Percentiles rank a stretch among this genome's conserved stretches.
phyloP scores from a whole-genome alignment of 345 rosid genomes.

The Erucastrum elatum region DNA sequence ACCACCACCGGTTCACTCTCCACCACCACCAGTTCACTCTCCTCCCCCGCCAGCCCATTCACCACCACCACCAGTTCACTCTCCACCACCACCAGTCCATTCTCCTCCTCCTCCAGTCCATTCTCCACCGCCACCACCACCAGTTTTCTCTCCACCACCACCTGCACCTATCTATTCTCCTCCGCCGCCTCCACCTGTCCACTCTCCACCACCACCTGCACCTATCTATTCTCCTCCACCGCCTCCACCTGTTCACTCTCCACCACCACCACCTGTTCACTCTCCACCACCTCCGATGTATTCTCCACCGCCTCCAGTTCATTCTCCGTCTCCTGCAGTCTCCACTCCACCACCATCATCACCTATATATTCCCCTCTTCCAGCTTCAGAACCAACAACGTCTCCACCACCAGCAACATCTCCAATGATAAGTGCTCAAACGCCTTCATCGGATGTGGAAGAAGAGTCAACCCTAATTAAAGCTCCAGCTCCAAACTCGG shows the following conservation, averaged over 20 bases:
- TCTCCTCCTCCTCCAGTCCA: background rate
- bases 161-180: background rate
- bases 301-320: background rate
- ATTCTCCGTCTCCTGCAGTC: background rate
- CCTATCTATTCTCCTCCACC: background rate
- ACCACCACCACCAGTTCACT: background rate
- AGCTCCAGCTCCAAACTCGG: conserved; percentile 39
- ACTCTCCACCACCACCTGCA: background rate
- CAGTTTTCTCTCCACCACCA: background rate
- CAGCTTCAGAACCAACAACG: background rate
- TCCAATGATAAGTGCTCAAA: background rate
- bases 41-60: background rate
- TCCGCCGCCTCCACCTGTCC: background rate
- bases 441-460: conserved; percentile 25
- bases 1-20: background rate
- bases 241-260: background rate
- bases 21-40: background rate
- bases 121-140: background rate
- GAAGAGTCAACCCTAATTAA: conserved; percentile 12
- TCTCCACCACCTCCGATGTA: background rate
- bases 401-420: background rate
- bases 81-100: background rate
- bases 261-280: background rate
- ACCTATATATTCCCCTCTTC: background rate
- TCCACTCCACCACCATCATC: background rate